Evolutionary conservation across 192 early-diverging fungal genomes (phyloP).

Genomic region (Podila epicladia): DNA sequence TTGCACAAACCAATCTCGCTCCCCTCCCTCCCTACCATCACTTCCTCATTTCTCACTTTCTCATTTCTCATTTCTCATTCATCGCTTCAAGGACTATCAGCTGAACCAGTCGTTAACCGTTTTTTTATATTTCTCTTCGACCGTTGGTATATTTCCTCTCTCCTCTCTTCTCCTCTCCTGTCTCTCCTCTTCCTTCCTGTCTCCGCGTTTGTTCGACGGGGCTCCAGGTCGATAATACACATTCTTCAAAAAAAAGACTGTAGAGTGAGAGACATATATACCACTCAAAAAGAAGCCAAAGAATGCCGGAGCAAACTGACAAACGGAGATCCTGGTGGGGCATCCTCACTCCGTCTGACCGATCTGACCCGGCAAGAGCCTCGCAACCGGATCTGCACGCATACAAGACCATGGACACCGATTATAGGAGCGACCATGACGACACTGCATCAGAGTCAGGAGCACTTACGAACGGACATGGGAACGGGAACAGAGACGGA

Average conservation of each 20-base stretch:
- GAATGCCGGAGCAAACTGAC: slow-evolving; percentile 47
- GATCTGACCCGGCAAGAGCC: neutral
- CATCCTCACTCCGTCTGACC: slow-evolving; percentile 20
- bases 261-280: neutral
- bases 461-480: neutral
- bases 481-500: neutral
- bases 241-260: neutral
- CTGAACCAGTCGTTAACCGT: too few relatives aligned
- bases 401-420: slow-evolving; percentile 12
- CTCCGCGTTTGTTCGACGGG: neutral
- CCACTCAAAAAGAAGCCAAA: neutral
- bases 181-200: neutral
- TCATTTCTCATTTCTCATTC: too few relatives aligned
- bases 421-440: slow-evolving; percentile 17
- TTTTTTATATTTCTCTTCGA: too few relatives aligned
- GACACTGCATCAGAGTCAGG: neutral
- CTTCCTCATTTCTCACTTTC: too few relatives aligned
- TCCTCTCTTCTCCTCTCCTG: neutral
- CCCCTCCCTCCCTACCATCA: too few relatives aligned
- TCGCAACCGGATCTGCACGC: slow-evolving; percentile 25
- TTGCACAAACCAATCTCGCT: too few relatives aligned
- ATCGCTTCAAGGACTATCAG: too few relatives aligned
- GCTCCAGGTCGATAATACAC: neutral
- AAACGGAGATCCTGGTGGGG: slow-evolving; percentile 50
- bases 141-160: neutral